phyloP scores from a whole-genome alignment of 768 basidiomycete genomes.

The Cubamyces sp. region DNA sequence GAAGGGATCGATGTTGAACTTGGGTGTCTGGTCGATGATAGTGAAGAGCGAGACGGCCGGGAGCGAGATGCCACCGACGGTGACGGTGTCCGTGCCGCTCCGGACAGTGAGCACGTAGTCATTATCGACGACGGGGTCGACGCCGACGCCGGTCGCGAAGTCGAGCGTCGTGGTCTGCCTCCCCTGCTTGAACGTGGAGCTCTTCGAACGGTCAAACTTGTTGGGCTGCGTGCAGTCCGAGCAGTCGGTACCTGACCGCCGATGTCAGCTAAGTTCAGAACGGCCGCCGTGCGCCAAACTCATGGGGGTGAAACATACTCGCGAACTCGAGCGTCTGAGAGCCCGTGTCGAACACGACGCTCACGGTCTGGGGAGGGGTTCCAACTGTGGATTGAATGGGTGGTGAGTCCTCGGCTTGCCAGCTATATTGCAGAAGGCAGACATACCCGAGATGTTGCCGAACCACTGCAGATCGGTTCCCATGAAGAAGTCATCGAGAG shows the following conservation, averaged over 20 bases:
- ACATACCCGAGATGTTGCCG: conserved; percentile 51
- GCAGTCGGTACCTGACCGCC: conserved; percentile 46
- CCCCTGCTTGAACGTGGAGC: conserved; percentile 54
- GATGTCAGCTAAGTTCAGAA: neutral
- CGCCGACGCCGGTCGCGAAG: conserved; percentile 57
- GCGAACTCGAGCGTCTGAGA: conserved; percentile 52
- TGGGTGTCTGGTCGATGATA: conserved; percentile 56
- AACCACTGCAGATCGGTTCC: conserved; percentile 69
- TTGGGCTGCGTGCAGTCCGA: conserved; percentile 47
- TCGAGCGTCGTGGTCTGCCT: conserved; percentile 47
- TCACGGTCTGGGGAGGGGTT: conserved; percentile 52
- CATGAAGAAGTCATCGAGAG: conserved; percentile 54
- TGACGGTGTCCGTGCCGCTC: conserved; percentile 51
- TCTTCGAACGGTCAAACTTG: conserved; percentile 51
- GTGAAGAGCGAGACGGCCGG: conserved; percentile 47
- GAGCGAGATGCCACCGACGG: conserved; percentile 49
- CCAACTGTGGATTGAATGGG: conserved; percentile 41
- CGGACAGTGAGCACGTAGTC: conserved; percentile 52
- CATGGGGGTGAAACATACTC: conserved; percentile 37
- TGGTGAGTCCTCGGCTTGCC: conserved; percentile 5
- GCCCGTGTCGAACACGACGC: conserved; percentile 63
- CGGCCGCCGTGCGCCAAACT: neutral
- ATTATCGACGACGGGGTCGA: conserved; percentile 54
- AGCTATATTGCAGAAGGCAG: neutral
- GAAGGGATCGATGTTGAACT: conserved; percentile 58